A percentile compares a stretch with the other conserved stretches of the same genome.
These are phyloP conservation scores for Leishmania mexicana DNA, from an alignment of 208 protist species.

Conservation along the genomic window DNA sequence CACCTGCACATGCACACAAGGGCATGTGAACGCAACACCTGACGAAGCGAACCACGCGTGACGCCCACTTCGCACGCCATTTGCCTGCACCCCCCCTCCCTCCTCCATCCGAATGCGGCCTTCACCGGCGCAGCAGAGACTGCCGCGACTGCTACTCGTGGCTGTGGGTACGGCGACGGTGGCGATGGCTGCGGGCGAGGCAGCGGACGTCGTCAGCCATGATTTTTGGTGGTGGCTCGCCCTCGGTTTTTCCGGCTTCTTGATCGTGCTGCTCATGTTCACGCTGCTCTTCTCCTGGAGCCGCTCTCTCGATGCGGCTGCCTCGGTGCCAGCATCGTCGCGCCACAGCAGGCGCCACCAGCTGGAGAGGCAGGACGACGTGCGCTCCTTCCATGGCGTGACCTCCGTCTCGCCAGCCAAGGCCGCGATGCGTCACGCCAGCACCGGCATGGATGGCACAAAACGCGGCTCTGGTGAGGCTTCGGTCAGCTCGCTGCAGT, in stretches of 20 bases:
- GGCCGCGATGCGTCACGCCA: background rate
- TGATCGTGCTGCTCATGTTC: background rate
- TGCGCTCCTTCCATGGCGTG: background rate
- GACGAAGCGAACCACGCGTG: background rate
- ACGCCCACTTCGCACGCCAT: background rate
- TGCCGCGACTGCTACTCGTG: background rate
- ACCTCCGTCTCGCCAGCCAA: background rate
- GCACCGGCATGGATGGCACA: background rate
- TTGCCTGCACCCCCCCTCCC: background rate
- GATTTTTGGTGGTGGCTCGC: conserved; percentile 12
- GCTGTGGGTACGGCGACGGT: background rate
- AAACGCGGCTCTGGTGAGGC: background rate
- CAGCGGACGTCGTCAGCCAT: background rate
- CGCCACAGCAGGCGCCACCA: background rate
- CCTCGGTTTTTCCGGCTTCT: conserved; percentile 5
- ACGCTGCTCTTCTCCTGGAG: background rate
- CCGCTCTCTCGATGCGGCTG: too few relatives aligned
- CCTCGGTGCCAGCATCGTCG: background rate
- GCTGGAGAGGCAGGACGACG: background rate
- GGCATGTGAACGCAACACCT: background rate
- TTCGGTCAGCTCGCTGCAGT: background rate
- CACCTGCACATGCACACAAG: background rate
- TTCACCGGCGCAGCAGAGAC: background rate
- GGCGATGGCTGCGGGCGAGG: background rate
- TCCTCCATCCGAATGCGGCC: background rate